These are phyloP conservation scores for Solanum sitiens DNA, from an alignment of 257 asterid species.

Conservation along the genomic window DNA sequence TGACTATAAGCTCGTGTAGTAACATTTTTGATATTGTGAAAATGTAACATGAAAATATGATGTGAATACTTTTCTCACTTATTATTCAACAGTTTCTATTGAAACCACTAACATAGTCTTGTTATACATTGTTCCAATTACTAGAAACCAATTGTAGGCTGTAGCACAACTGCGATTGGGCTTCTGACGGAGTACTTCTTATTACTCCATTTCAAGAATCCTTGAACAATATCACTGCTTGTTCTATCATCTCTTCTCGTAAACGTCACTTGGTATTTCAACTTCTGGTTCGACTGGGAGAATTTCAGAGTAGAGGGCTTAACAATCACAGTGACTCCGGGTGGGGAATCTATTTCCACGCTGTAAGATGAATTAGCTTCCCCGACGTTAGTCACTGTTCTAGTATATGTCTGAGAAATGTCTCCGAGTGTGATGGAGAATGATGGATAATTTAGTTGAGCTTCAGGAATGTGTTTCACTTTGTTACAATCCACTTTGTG, in stretches of 20 bases:
- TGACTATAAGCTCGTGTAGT: not conserved
- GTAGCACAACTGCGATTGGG: constrained; percentile 13
- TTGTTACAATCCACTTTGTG: constrained; percentile 12
- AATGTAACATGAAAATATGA: not conserved
- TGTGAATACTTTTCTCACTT: not conserved
- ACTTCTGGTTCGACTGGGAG: constrained; percentile 9
- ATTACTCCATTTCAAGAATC: constrained; percentile 29
- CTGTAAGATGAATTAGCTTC: constrained; percentile 14
- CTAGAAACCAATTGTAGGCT: not conserved
- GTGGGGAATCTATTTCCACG: constrained; percentile 10
- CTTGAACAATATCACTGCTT: constrained; percentile 7
- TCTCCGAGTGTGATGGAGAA: not conserved
- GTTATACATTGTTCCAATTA: not conserved
- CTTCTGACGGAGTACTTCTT: not conserved
- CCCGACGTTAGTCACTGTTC: constrained; percentile 31
- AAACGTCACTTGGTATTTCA: constrained; percentile 20
- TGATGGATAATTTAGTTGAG: constrained; percentile 11
- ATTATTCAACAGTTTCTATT: not conserved
- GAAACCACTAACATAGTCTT: not conserved
- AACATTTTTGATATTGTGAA: not conserved
- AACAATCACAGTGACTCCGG: constrained; percentile 13
- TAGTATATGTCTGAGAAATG: constrained; percentile 11
- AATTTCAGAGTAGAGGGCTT: constrained; percentile 11
- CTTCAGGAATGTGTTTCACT: constrained; percentile 14
- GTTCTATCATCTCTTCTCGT: not conserved